Percentiles rank a stretch among this genome's conserved stretches.
Evolutionary conservation across 2,329 filamentous ascomycete species (phyloP).

Genomic region (Neonectria sp.): DNA sequence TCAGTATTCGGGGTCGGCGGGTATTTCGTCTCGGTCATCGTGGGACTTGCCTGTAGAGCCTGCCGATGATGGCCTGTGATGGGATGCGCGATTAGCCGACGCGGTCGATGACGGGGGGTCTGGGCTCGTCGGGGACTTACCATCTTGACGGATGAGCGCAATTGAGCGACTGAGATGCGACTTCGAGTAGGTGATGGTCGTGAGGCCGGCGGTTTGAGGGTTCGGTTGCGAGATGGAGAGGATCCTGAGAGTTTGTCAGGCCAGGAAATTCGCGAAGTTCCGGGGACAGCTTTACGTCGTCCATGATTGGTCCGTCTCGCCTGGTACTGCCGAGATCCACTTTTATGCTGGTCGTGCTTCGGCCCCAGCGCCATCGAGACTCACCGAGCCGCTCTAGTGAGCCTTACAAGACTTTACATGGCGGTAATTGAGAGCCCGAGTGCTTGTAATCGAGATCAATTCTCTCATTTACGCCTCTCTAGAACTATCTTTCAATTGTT

Average conservation of each 20-base stretch:
- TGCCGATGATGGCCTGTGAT: constrained; percentile 54
- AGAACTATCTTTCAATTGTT: background rate
- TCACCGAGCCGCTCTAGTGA: background rate
- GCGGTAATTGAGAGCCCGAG: background rate
- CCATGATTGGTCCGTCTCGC: constrained; percentile 49
- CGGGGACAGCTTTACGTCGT: constrained; percentile 48
- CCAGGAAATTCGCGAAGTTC: constrained; percentile 55
- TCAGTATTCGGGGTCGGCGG: constrained; percentile 45
- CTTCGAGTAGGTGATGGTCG: constrained; percentile 45
- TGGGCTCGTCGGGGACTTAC: constrained; percentile 45
- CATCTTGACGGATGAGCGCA: constrained; percentile 54
- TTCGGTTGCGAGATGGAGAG: constrained; percentile 50
- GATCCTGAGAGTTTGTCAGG: constrained; percentile 50
- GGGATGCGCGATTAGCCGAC: constrained; percentile 54
- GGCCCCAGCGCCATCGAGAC: background rate
- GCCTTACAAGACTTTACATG: background rate
- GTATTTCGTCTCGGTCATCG: constrained; percentile 37
- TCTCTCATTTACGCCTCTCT: background rate
- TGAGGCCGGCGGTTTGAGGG: constrained; percentile 45
- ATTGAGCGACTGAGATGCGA: constrained; percentile 48
- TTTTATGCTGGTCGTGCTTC: constrained; percentile 28
- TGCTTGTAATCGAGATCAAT: background rate
- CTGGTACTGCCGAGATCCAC: constrained; percentile 39
- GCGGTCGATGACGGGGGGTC: constrained; percentile 11
- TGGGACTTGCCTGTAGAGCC: constrained; percentile 58